These are phyloP conservation scores for Ganoderma leucocontextum DNA, from an alignment of 1,284 basidiomycete genomes.

Conservation along the genomic window DNA sequence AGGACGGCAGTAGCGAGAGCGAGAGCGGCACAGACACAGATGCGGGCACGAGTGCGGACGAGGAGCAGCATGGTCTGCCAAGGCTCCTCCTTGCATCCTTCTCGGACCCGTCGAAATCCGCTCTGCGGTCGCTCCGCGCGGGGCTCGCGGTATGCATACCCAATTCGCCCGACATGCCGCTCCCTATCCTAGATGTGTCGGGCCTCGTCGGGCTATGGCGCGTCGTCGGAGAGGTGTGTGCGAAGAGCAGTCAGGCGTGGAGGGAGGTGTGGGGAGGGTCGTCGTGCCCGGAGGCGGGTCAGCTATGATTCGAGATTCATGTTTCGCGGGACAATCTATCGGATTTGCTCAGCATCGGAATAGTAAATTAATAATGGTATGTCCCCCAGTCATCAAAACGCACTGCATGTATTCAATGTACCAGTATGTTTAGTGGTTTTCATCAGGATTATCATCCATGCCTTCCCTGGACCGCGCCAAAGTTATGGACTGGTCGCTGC, in stretches of 20 bases:
- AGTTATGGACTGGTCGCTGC: too few species aligned
- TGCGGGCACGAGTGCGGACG: neutral
- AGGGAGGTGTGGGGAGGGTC: constrained; percentile 31
- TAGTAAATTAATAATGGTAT: neutral
- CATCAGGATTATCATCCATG: neutral
- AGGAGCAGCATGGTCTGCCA: constrained; percentile 29
- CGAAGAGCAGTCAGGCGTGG: constrained; percentile 35
- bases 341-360: neutral
- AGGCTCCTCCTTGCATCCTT: constrained; percentile 32
- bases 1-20: neutral
- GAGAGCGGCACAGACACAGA: constrained; percentile 17
- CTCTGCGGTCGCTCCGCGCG: constrained; percentile 33
- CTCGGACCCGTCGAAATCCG: constrained; percentile 31
- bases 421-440: neutral
- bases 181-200: constrained; percentile 18
- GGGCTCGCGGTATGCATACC: constrained; percentile 29
- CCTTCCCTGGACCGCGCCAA: too few species aligned
- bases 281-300: neutral
- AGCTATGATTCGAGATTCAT: neutral
- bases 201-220: constrained; percentile 29
- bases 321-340: neutral
- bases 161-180: constrained; percentile 12
- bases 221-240: constrained; percentile 31
- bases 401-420: neutral
- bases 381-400: neutral